These are phyloP conservation scores for Diutina sp. DNA, from an alignment of 1,139 yeast species.

Conservation along the genomic window DNA sequence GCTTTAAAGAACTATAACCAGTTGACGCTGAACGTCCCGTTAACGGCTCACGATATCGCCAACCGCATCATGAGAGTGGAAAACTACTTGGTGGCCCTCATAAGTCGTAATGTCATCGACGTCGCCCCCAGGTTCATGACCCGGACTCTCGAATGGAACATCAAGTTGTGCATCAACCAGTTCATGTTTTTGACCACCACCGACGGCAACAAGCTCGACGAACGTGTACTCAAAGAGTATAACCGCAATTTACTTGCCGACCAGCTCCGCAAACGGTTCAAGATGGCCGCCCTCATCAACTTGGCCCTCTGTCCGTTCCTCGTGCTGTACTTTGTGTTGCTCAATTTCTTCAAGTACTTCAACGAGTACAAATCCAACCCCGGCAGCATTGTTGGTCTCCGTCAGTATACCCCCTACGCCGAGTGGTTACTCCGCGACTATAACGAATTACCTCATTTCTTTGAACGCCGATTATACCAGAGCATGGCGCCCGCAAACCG, in stretches of 20 bases:
- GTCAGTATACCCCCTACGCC: constrained; percentile 89
- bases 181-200: constrained; percentile 50
- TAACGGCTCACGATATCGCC: constrained; percentile 91
- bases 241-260: constrained; percentile 55
- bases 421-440: constrained; percentile 93
- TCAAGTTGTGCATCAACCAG: constrained; percentile 77
- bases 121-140: constrained; percentile 50
- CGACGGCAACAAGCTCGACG: constrained; percentile 73
- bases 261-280: constrained; percentile 67
- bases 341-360: constrained; percentile 82
- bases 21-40: constrained; percentile 54
- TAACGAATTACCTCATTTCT: constrained; percentile 84
- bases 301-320: constrained; percentile 76
- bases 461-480: constrained; percentile 61
- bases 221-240: constrained; percentile 55
- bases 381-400: constrained; percentile 57
- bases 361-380: constrained; percentile 90
- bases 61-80: constrained; percentile 93
- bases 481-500: constrained; percentile 72
- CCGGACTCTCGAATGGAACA: constrained; percentile 86
- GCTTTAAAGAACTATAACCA: constrained; percentile 72
- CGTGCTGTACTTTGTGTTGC: constrained; percentile 65
- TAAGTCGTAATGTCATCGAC: constrained; percentile 67
- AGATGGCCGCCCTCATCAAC: constrained; percentile 79
- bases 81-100: constrained; percentile 80